Evolutionary conservation across 192 early-diverging fungal genomes (phyloP).

Genomic region (Backusella circina): DNA sequence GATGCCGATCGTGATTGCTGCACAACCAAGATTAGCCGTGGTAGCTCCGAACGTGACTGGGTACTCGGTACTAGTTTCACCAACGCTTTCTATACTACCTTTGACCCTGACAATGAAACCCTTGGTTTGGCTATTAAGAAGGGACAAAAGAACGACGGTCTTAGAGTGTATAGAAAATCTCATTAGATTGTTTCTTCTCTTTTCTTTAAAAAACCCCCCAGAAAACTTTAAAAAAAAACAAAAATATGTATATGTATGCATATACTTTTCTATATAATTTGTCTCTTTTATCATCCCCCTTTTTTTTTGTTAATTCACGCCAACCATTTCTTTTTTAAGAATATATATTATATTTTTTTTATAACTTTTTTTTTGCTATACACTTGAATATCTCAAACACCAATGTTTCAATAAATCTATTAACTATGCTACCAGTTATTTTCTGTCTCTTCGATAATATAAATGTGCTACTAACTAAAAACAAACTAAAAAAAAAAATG

Average conservation of each 20-base stretch:
- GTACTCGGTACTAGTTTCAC: conserved; percentile 28
- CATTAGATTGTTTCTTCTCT: not conserved
- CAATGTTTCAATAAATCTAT: not conserved
- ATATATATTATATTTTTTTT: not conserved
- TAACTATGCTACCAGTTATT: not conserved
- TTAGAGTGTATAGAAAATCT: conserved; percentile 21
- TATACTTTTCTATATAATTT: not conserved
- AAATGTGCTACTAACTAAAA: not conserved
- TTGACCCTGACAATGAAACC: conserved; percentile 24
- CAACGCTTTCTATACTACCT: conserved; percentile 35
- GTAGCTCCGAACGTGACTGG: conserved; percentile 29
- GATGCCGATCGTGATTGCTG: conserved; percentile 26
- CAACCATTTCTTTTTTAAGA: not conserved
- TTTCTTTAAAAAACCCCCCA: not conserved
- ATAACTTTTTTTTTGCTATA: not conserved
- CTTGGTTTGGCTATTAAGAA: conserved; percentile 31
- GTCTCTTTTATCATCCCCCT: not conserved
- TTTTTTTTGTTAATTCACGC: not conserved
- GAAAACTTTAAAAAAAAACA: not conserved
- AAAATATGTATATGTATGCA: not conserved
- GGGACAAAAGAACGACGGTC: conserved; percentile 10
- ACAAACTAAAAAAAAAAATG: not conserved
- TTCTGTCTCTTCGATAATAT: not conserved
- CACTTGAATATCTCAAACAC: not conserved
- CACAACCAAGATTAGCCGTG: conserved; percentile 19